These are phyloP conservation scores for Tuber microsphaerosporum DNA, from an alignment of 495 filamentous ascomycete species.

Conservation along the genomic window DNA sequence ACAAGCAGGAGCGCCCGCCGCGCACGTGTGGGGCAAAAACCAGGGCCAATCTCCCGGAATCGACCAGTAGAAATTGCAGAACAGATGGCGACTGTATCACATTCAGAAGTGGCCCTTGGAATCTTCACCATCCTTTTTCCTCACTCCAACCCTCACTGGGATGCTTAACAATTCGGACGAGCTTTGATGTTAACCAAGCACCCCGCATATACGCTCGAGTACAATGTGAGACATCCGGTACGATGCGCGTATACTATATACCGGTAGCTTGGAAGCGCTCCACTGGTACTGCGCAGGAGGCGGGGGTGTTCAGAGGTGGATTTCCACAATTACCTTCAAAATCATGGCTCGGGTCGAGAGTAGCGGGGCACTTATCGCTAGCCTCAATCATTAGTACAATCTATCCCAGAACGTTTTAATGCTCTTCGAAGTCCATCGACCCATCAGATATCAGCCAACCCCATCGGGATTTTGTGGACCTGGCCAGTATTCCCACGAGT, in stretches of 20 bases:
- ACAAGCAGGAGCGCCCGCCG: not conserved
- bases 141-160: not conserved
- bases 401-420: not conserved
- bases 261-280: not conserved
- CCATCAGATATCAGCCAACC: not conserved
- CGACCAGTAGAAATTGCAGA: not conserved
- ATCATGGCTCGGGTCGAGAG: not conserved
- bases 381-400: not conserved
- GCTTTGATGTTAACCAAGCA: not conserved
- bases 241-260: not conserved
- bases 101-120: not conserved
- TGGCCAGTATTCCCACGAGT: not conserved
- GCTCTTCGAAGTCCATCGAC: not conserved
- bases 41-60: not conserved
- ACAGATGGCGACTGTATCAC: not conserved
- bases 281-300: not conserved
- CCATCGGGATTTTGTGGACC: not conserved
- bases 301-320: not conserved
- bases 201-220: not conserved
- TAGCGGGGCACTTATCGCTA: not conserved
- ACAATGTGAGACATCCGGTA: not conserved
- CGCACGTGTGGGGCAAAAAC: not conserved
- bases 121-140: not conserved
- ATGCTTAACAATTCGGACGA: not conserved
- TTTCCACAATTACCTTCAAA: not conserved